Evolutionary conservation across 169 alveolate species (phyloP), one percentile per base, ranked within the genome.

Genomic region (Plasmodium vivax): DNA sequence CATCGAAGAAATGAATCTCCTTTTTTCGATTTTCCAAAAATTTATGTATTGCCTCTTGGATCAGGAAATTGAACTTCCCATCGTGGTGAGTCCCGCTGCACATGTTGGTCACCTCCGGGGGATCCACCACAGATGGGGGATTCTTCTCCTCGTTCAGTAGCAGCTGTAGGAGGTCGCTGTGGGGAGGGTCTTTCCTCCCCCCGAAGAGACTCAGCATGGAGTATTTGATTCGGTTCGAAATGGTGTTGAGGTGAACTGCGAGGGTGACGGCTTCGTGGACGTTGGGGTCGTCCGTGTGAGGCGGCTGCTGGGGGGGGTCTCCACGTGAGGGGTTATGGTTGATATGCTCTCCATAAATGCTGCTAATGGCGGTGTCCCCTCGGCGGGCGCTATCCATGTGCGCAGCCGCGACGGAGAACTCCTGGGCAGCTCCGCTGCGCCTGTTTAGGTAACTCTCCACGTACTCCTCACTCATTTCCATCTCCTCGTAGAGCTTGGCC

Each of bases 41-140:
- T 23, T 58, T 88, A 41, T 88, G 80, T 58, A 88, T 80, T 23
- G 94, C 87, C 23, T 88, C 90, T 58, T 88, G 83, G 47, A 88
- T 80, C 68, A 88, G 73, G 32, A 38, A 79, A 23, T 38, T 88
- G 72, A 79, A 88, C 34, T 51, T 36, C 27, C 41, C 54, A 62
- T 62, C 75, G 30, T 27, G 30, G 30, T 62, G 75, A 6, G 4
- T 14, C 75, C 27, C 34, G 7, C 3, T 27, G 14, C 30, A 62
- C 38, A n/a, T 62, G 34, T 6, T 7, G 4, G 34, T n/a, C 75
- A 9, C 10, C 34, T 62, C 32, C 75, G 6, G 16, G 23, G 75
- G 23, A 0, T 34, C 14, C 27, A n/a, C 10, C 34, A 62, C 75
- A 62, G 10, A 27, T 62, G 75, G 19, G 6, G 30, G 1, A 27